Percentiles rank a stretch among this genome's conserved stretches.
phyloP scores from a whole-genome alignment of 2,329 filamentous ascomycete genomes.

The Aspergillus amoenus region DNA sequence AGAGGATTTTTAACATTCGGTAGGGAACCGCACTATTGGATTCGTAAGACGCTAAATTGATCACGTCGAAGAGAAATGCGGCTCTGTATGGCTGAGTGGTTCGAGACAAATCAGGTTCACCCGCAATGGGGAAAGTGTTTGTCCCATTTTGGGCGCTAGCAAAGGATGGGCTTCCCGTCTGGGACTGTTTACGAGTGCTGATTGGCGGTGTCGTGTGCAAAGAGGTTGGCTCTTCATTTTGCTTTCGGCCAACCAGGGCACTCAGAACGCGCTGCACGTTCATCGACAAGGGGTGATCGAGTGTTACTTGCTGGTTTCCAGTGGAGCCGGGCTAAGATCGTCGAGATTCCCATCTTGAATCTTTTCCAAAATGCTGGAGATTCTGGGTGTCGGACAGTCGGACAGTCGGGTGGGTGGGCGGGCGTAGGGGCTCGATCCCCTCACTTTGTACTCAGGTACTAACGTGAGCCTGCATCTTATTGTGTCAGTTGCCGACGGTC shows the following conservation, averaged over 20 bases:
- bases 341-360: conserved; percentile 14
- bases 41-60: conserved; percentile 6
- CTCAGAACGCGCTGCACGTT: conserved; percentile 17
- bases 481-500: conserved; percentile 1
- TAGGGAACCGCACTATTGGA: neutral
- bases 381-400: conserved; percentile 3
- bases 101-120: conserved; percentile 13
- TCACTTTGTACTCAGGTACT: no score
- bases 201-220: conserved; percentile 18
- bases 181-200: conserved; percentile 14
- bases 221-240: conserved; percentile 22
- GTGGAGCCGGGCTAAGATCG: conserved; percentile 21
- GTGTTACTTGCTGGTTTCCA: neutral
- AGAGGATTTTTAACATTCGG: conserved; percentile 5
- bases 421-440: no score
- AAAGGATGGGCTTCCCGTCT: conserved; percentile 17
- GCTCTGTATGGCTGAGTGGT: conserved; percentile 18
- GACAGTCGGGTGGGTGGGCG: no score
- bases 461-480: no score
- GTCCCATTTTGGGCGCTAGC: conserved; percentile 16
- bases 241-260: conserved; percentile 18
- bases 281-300: conserved; percentile 14
- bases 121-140: conserved; percentile 19
- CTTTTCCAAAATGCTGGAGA: conserved; percentile 10
- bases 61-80: conserved; percentile 14